Base-by-base conservation (phyloP, 345 rosid genomes). In the Populus deltoides region DNA sequence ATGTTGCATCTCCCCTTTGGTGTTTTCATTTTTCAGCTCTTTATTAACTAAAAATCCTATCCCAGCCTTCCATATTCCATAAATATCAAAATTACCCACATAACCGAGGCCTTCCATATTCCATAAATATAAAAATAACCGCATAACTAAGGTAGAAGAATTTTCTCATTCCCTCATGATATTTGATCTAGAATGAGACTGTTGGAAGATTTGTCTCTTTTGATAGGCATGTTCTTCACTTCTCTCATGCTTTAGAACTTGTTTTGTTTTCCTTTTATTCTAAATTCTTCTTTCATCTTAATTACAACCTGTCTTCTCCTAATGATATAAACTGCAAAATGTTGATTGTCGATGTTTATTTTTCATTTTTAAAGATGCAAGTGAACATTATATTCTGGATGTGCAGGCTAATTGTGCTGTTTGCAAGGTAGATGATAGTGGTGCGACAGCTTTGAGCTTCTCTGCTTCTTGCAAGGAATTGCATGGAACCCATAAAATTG, bases 371-470 rank as follows among this genome's bases (percentile, higher is more conserved):
- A 12, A 38, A 17, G 6, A 16, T 71, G 47, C 33, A n/a, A 75
- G 36, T 36, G 10, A 45, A 51, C 15, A 8, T 13, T 24, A 6
- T 31, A 71, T 80, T 68, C 36, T 77, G 76, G 66, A 81, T 71
- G 18, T 83, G 80, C 86, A 96, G 99, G 98, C 97, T 39, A 96
- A 91, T 83, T 93, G 91, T 86, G 92, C 96, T 76, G 97, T 93
- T 79, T 92, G 99, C 85, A 96, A 86, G 86, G 97, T 93, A 74
- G 99, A 96, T 82, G 94, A 92, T 78, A 89, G 90, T 81, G 97
- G 96, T 78, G 97, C 92, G 68, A 92, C 91, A 74, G 82, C 90
- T 84, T 88, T 96, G 88, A 89, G 97, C 78, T 89, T 93, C 66
- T 86, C 97, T 78, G 80, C 89, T 84, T 89, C 98, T 86, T 91